A percentile compares a stretch with the other conserved stretches of the same genome.
phyloP scores from a whole-genome alignment of 495 filamentous ascomycete genomes.

The Gamarada debralockiae region DNA sequence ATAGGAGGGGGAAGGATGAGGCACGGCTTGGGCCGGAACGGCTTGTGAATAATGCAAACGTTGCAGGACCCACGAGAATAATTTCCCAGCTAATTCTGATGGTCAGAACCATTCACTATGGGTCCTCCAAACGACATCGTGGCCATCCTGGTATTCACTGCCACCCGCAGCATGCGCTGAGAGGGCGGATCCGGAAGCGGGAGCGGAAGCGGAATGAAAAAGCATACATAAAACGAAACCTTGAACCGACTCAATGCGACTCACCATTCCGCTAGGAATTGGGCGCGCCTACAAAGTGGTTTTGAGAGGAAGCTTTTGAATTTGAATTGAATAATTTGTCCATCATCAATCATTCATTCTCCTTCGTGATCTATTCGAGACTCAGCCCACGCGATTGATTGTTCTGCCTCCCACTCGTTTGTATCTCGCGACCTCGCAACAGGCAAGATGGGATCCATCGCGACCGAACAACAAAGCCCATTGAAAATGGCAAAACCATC shows the following conservation, averaged over 20 bases:
- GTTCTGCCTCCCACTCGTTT: not conserved
- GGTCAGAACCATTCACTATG: no score
- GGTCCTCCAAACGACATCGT: no score
- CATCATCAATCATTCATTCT: not conserved
- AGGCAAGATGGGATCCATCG: constrained; percentile 18
- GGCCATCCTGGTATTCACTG: no score
- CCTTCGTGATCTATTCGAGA: no score
- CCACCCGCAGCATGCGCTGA: no score
- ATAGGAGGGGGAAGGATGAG: no score
- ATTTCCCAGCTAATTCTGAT: no score
- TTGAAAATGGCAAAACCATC: constrained; percentile 8
- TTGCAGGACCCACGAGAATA: no score
- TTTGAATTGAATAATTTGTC: not conserved
- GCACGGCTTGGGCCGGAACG: no score
- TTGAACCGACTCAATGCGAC: not conserved
- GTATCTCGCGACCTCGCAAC: no score
- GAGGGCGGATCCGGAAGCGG: constrained; percentile 6
- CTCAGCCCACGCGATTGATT: no score
- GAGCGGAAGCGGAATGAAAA: not conserved
- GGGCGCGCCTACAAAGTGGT: constrained; percentile 13
- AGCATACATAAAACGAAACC: not conserved
- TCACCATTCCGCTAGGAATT: not conserved
- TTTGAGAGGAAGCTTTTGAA: not conserved
- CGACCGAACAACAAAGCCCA: constrained; percentile 4
- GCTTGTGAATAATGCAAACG: no score